These are phyloP conservation scores for Leccinum boreale DNA, from an alignment of 768 basidiomycete species.

Conservation along the genomic window DNA sequence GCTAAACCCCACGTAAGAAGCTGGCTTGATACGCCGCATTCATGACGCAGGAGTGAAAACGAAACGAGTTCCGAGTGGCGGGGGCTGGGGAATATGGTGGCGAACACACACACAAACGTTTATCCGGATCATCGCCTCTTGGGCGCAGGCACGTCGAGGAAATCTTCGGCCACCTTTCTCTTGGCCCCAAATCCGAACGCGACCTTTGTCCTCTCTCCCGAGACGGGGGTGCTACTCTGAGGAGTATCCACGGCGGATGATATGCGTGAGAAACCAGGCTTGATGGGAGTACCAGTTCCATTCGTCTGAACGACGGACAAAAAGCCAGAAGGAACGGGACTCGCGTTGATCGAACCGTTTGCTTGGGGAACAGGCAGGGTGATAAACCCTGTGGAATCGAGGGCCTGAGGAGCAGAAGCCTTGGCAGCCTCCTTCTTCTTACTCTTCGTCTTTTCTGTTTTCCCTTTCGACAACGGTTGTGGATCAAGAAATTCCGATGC, in stretches of 20 bases:
- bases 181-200: slow-evolving; percentile 76
- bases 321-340: slow-evolving; percentile 43
- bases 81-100: neutral
- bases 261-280: slow-evolving; percentile 77
- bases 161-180: slow-evolving; percentile 74
- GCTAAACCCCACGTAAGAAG: neutral
- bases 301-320: slow-evolving; percentile 26
- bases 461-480: slow-evolving; percentile 78
- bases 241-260: slow-evolving; percentile 46
- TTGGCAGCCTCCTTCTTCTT: slow-evolving; percentile 71
- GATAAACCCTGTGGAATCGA: slow-evolving; percentile 63
- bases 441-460: slow-evolving; percentile 78
- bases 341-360: slow-evolving; percentile 39
- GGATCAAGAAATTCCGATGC: slow-evolving; percentile 75
- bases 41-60: neutral
- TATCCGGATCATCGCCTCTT: slow-evolving; percentile 44
- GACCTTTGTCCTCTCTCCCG: slow-evolving; percentile 68
- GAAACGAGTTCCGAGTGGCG: neutral
- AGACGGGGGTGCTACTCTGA: slow-evolving; percentile 49
- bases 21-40: neutral
- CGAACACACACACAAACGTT: neutral
- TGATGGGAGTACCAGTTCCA: slow-evolving; percentile 53
- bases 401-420: slow-evolving; percentile 39
- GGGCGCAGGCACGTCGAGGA: slow-evolving; percentile 59
- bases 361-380: slow-evolving; percentile 61